Conservation (phyloP, 2,329 filamentous ascomycete genomes). For the Colletotrichum agaves region DNA sequence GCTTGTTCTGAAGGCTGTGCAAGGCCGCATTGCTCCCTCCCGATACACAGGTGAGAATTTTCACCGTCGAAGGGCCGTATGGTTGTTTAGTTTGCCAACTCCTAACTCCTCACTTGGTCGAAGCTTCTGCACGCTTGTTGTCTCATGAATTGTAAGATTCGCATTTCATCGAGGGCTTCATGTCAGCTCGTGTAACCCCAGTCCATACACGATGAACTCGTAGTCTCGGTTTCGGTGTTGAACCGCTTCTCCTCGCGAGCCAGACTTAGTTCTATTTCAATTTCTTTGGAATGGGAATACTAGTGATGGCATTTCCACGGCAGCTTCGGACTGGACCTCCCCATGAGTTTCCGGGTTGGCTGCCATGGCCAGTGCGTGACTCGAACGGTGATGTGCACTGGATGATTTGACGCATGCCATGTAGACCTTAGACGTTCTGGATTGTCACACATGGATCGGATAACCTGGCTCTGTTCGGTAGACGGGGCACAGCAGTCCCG, state of each 20-base stretch:
- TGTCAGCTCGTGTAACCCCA: not conserved
- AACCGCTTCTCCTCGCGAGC: not conserved
- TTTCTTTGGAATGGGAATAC: too few relatives aligned
- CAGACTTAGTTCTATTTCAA: not conserved
- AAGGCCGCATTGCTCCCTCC: slow-evolving; percentile 14
- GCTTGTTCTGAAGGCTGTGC: slow-evolving; percentile 31
- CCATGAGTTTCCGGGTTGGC: not conserved
- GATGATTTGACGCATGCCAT: slow-evolving; percentile 5
- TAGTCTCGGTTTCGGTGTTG: not conserved
- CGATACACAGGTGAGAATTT: slow-evolving; percentile 30
- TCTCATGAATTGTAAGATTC: slow-evolving; percentile 31
- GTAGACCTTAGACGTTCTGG: not conserved
- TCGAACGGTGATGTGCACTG: not conserved
- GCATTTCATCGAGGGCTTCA: not conserved
- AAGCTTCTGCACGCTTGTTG: slow-evolving; percentile 1
- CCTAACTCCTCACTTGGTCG: slow-evolving; percentile 3
- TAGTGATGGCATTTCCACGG: not conserved
- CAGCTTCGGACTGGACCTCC: slow-evolving; percentile 4
- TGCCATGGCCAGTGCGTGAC: not conserved
- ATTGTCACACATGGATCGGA: not conserved
- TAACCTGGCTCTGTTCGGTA: not conserved
- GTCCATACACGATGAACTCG: not conserved
- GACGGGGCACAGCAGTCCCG: not conserved
- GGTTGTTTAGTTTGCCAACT: slow-evolving; percentile 23
- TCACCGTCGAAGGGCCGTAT: slow-evolving; percentile 7